Evolutionary conservation across 495 filamentous ascomycete genomes (phyloP), one percentile per base, ranked within the genome.

Genomic region (Apiosordaria backusii): DNA sequence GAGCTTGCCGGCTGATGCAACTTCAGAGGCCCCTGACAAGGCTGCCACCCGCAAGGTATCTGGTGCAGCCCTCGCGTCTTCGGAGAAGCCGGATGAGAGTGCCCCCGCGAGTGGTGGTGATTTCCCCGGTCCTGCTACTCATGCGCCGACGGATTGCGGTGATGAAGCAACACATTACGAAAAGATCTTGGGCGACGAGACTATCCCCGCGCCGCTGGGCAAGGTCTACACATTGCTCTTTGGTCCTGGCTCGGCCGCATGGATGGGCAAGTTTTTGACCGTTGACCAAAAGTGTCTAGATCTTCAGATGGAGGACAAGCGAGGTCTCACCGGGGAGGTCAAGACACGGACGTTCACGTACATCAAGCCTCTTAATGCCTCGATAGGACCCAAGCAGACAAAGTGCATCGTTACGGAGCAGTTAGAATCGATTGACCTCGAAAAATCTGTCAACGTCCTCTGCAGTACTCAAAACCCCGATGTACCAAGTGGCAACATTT

Each of bases 381-480:
- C 90, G 0, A 93, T 99, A 71, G 95, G 95, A 0, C 95, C 96
- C 2, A 97, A 87, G 74, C 91, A 96, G 77, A 99, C 95, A 25
- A 98, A 96, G 74, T 98, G 96, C 75, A 89, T 96, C 65, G 92
- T 90, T 60, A 93, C 87, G 2, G 91, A 97, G 78, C 88, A 81
- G 22, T 71, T 99, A 18, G 92, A 97, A 64, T 80, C 85, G 60
- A 77, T 96, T 61, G 94, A 99, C 74, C 79, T 97, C 6, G 95
- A 99, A 62, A 95, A 92, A 75, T 85, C 91, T 9, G 86, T 95
- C 61, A 88, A 88, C 4, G 87, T 97, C 19, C 88, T 88, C 0
- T 83, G 92, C 9, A 84, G 82, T 59, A 97, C 93, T 4, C 92
- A 96, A 70, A 99, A 90, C 16, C 95, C 95, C 0, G 95, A 99